These are phyloP conservation scores for Colletotrichum cuscutae DNA, from an alignment of 2,329 filamentous ascomycete species.

Conservation along the genomic window DNA sequence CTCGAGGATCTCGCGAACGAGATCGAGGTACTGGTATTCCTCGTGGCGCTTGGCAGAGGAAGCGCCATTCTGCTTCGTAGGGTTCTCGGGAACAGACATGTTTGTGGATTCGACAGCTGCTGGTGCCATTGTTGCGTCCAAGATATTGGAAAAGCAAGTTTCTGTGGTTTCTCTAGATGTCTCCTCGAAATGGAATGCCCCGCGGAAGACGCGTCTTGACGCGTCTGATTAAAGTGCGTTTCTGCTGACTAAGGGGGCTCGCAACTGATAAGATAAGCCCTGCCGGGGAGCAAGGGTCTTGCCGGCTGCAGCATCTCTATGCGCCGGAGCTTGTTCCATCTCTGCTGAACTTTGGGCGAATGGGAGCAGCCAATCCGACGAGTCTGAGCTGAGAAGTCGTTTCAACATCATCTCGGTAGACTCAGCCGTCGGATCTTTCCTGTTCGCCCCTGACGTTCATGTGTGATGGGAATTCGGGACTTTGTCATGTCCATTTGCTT, in stretches of 20 bases:
- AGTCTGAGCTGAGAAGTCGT: constrained; percentile 26
- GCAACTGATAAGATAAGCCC: constrained; percentile 12
- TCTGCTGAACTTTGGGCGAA: constrained; percentile 23
- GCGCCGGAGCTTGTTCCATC: constrained; percentile 23
- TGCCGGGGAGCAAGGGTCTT: constrained; percentile 1
- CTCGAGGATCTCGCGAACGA: constrained; percentile 86
- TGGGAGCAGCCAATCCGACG: background rate
- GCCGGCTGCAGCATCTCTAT: constrained; percentile 11
- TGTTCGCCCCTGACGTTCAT: background rate
- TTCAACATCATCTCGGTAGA: constrained; percentile 21
- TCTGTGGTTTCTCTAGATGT: background rate
- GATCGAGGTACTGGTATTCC: constrained; percentile 92
- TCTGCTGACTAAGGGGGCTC: constrained; percentile 19
- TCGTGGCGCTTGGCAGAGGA: constrained; percentile 66
- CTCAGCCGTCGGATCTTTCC: constrained; percentile 14
- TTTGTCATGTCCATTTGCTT: background rate
- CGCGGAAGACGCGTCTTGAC: constrained; percentile 26
- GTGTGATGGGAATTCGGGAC: background rate
- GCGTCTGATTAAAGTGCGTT: constrained; percentile 25
- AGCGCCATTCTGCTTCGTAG: constrained; percentile 19
- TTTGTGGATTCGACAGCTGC: constrained; percentile 14
- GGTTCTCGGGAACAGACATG: constrained; percentile 14
- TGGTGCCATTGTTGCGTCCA: constrained; percentile 14
- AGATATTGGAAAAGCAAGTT: background rate
- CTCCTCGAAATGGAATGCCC: background rate